Percentiles rank a stretch among this genome's conserved stretches.
phyloP scores from a whole-genome alignment of 805 yeast species.

The Hanseniaspora clermontiae region DNA sequence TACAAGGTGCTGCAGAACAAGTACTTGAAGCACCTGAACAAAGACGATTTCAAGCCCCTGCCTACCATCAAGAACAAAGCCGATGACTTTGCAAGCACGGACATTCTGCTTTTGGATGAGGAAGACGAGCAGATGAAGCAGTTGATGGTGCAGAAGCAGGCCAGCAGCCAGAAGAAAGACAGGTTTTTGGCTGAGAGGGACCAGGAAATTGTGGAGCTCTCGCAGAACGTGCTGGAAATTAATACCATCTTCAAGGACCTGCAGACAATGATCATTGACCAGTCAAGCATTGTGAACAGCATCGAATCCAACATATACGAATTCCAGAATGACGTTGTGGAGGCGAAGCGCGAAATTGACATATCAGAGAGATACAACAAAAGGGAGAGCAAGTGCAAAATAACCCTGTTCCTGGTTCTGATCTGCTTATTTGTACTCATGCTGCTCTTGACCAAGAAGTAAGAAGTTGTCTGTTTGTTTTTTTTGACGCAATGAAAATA shows the following conservation, averaged over 20 bases:
- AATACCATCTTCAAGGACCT: constrained; percentile 86
- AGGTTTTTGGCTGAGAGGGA: constrained; percentile 48
- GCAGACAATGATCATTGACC: constrained; percentile 85
- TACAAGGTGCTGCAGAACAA: constrained; percentile 82
- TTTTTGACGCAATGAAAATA: too few species aligned
- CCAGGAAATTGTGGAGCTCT: constrained; percentile 76
- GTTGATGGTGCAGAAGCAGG: constrained; percentile 24
- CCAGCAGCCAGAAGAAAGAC: constrained; percentile 17
- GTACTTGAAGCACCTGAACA: constrained; percentile 70
- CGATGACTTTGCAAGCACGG: constrained; percentile 16
- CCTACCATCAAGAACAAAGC: constrained; percentile 21
- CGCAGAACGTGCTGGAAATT: constrained; percentile 87
- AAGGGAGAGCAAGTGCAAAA: constrained; percentile 79
- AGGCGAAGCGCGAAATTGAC: constrained; percentile 63
- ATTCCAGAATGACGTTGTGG: constrained; percentile 62
- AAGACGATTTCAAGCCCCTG: constrained; percentile 53
- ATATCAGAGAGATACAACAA: constrained; percentile 74
- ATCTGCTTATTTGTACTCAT: constrained; percentile 60
- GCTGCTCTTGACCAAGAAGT: constrained; percentile 51
- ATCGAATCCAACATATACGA: constrained; percentile 83
- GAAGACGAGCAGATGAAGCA: constrained; percentile 28
- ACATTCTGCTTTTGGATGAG: constrained; percentile 24
- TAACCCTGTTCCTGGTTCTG: constrained; percentile 60
- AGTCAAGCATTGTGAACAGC: constrained; percentile 85
- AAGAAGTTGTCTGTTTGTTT: constrained; percentile 9